phyloP scores from a whole-genome alignment of 768 basidiomycete species.

The Mycena amicta region DNA sequence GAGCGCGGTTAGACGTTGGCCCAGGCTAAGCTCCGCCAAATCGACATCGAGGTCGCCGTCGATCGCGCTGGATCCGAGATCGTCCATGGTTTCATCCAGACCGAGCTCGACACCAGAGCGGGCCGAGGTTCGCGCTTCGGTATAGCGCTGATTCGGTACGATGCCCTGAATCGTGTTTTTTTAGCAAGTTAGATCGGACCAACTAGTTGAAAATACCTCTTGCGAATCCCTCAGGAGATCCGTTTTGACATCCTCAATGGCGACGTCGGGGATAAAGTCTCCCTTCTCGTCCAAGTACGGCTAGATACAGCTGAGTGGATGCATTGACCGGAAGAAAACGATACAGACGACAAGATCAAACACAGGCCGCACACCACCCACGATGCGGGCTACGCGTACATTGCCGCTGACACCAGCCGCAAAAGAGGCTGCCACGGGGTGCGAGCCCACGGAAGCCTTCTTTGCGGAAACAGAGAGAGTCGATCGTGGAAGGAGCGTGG shows the following conservation, averaged over 20 bases:
- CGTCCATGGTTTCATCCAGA: slow-evolving; percentile 59
- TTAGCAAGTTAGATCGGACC: background rate
- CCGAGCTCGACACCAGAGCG: slow-evolving; percentile 67
- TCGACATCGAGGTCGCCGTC: slow-evolving; percentile 81
- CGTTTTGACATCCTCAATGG: slow-evolving; percentile 42
- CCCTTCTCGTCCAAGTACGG: slow-evolving; percentile 57
- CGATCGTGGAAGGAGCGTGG: slow-evolving; percentile 55
- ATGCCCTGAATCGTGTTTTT: slow-evolving; percentile 33
- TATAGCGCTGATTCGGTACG: slow-evolving; percentile 62
- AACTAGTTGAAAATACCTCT: slow-evolving; percentile 14
- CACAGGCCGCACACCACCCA: slow-evolving; percentile 58
- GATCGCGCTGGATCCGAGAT: slow-evolving; percentile 47
- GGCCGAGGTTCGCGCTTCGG: slow-evolving; percentile 61
- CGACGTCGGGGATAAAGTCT: slow-evolving; percentile 53
- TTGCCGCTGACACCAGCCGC: slow-evolving; percentile 41
- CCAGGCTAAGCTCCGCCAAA: slow-evolving; percentile 88
- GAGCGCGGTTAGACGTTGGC: slow-evolving; percentile 82
- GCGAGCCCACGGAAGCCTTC: slow-evolving; percentile 34
- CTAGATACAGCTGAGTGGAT: slow-evolving; percentile 35
- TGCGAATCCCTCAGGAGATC: slow-evolving; percentile 25
- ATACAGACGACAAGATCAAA: slow-evolving; percentile 62
- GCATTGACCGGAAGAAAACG: background rate
- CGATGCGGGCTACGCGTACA: slow-evolving; percentile 55
- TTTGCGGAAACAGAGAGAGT: slow-evolving; percentile 46
- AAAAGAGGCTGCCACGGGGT: slow-evolving; percentile 52